Conservation (phyloP, 371 early-diverging fungal species). For the Syncephalastrum sp. region DNA sequence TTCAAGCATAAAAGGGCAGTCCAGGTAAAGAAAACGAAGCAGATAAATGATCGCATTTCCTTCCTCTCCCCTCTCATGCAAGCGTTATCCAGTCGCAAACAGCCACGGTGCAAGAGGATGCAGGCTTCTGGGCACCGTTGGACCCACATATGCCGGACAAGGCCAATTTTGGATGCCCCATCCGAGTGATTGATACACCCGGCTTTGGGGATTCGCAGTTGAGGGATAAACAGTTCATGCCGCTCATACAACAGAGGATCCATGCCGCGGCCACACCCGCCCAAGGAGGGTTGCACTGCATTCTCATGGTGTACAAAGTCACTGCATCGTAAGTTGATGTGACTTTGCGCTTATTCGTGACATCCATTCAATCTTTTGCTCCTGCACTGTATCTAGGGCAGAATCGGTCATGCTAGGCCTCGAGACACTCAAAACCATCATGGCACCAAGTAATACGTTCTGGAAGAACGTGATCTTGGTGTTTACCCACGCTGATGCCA, state of each 20-base stretch:
- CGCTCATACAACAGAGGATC: slow-evolving; percentile 24
- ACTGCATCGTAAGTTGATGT: slow-evolving; percentile 19
- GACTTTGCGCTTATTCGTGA: neutral
- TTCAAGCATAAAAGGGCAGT: slow-evolving; percentile 39
- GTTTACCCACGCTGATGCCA: slow-evolving; percentile 40
- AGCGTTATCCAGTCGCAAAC: slow-evolving; percentile 36
- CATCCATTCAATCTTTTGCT: neutral
- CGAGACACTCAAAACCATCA: slow-evolving; percentile 16
- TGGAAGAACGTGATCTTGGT: slow-evolving; percentile 45
- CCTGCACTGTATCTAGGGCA: slow-evolving; percentile 5
- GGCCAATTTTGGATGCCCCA: slow-evolving; percentile 32
- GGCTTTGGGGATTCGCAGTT: slow-evolving; percentile 44
- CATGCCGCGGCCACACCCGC: slow-evolving; percentile 11
- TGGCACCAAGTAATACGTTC: slow-evolving; percentile 17
- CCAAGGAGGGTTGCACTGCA: slow-evolving; percentile 16
- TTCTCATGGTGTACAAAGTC: slow-evolving; percentile 13
- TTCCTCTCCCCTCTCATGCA: slow-evolving; percentile 1
- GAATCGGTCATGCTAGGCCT: slow-evolving; percentile 34
- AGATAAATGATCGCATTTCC: neutral
- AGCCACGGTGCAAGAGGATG: slow-evolving; percentile 22
- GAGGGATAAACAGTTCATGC: slow-evolving; percentile 30
- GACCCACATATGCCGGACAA: slow-evolving; percentile 28
- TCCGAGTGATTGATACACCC: slow-evolving; percentile 38
- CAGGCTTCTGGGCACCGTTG: slow-evolving; percentile 44
- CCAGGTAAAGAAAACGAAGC: slow-evolving; percentile 21